These are phyloP conservation scores for Pleurotus giganteus DNA, from an alignment of 768 basidiomycete genomes.

Conservation along the genomic window DNA sequence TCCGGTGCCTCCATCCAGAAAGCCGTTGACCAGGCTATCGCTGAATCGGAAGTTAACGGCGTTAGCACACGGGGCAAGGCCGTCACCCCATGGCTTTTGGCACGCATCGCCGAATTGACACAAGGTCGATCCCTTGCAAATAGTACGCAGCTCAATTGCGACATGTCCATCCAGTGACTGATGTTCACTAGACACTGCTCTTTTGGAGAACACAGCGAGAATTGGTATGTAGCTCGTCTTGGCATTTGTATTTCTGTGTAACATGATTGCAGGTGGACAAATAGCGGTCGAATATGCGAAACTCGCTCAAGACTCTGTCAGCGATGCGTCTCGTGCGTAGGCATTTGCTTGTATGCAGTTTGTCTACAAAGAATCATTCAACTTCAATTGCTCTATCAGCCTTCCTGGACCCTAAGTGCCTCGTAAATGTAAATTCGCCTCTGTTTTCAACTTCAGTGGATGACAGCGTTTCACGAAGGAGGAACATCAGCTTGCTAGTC, in stretches of 20 bases:
- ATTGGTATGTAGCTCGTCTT: slow-evolving; percentile 53
- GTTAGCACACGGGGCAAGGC: slow-evolving; percentile 82
- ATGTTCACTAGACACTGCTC: slow-evolving; percentile 67
- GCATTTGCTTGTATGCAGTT: neutral
- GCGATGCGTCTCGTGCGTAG: neutral
- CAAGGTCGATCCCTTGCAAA: slow-evolving; percentile 60
- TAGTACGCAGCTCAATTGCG: slow-evolving; percentile 8
- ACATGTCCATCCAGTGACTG: slow-evolving; percentile 7
- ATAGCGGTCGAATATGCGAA: slow-evolving; percentile 77
- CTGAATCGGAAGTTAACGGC: slow-evolving; percentile 80
- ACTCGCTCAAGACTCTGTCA: slow-evolving; percentile 26
- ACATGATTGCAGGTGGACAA: slow-evolving; percentile 54
- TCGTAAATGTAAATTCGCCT: neutral
- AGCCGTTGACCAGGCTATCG: slow-evolving; percentile 80
- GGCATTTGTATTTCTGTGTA: slow-evolving; percentile 1
- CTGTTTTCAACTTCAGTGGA: neutral
- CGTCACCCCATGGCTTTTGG: slow-evolving; percentile 91
- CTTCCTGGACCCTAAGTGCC: too few species aligned
- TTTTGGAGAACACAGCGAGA: slow-evolving; percentile 85
- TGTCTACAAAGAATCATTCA: neutral
- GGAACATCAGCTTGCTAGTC: slow-evolving; percentile 46
- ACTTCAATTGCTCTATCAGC: neutral
- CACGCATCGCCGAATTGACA: slow-evolving; percentile 79
- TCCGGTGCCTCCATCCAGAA: slow-evolving; percentile 69
- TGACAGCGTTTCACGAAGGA: neutral